Evolutionary conservation across 2,329 filamentous ascomycete genomes (phyloP), one percentile per base, ranked within the genome.

Genomic region (Pseudophaeomoniella oleicola): DNA sequence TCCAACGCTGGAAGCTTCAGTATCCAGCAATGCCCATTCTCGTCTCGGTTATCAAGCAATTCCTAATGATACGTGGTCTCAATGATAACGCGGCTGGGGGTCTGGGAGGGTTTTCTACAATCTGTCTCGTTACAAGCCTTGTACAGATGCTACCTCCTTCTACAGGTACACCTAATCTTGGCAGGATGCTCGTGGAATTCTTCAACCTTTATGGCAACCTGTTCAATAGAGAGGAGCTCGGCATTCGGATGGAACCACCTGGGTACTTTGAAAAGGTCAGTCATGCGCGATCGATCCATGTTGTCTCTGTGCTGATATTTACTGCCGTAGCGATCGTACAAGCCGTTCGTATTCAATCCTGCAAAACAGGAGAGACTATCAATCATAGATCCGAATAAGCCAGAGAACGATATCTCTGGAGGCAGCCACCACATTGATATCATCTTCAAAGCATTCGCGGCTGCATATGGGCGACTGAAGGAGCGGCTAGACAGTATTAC

Each of bases 21-120:
- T 94, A 80, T 45, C 87, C 88, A 1, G 75, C 77, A 5, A 87
- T 96, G 83, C 81, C 85, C 0, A 73, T 83, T 30, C 64, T 98
- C 16, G 84, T 94, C 27, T 79, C 85, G 1, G 55, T 96, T 16
- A 72, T 98, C 59, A 98, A 98, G 62, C 90, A 98, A 46, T 87
- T 92, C 41, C 64, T 98, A 16, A 68, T 81, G 27, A 92, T 98
- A 75, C 76, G 86, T 42, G 83, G 79, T 1, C 66, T 94, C 36
- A 94, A 94, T 47, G 90, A 98, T 56, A 87, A 93, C 3, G 81
- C 83, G 30, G 83, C 77, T 42, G 90, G 90, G 38, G 90, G 90
- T 2, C 75, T 98, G 36, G 90, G 90, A 37, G 90, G 90, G 2
- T 96, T 94, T 53, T 84, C 86, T 1, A 81, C 93, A 44, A 94